phyloP scores from a whole-genome alignment of 208 protist genomes.

The Borovskyia barvae region DNA sequence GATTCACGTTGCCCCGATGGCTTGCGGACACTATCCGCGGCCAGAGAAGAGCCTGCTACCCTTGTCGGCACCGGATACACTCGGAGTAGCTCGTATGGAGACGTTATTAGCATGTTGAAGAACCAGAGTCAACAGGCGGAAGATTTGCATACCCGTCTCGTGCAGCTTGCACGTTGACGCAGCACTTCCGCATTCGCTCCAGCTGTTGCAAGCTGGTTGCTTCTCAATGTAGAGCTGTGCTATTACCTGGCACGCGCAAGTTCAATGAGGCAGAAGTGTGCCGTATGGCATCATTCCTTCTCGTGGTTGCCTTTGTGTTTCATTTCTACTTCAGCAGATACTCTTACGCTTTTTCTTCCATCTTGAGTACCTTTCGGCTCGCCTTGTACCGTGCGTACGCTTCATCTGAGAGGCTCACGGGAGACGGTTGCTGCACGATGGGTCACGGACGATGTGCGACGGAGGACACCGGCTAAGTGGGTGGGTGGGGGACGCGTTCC shows the following conservation, averaged over 20 bases:
- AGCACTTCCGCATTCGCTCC: not conserved
- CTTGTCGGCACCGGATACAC: not conserved
- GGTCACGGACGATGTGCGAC: no score
- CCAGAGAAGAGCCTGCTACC: slow-evolving; percentile 1
- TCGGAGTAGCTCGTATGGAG: slow-evolving; percentile 4
- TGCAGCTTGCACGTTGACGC: slow-evolving; percentile 42
- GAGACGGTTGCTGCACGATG: no score
- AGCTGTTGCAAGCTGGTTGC: not conserved
- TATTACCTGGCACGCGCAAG: not conserved
- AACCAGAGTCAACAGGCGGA: slow-evolving; percentile 67
- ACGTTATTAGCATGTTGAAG: slow-evolving; percentile 62
- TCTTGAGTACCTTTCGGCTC: not conserved
- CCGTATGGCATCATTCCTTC: not conserved
- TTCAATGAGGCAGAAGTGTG: not conserved
- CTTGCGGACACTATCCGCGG: not conserved
- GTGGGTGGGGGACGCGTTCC: no score
- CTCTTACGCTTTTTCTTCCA: not conserved
- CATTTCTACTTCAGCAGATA: not conserved
- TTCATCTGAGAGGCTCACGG: no score
- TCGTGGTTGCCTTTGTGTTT: slow-evolving; percentile 9
- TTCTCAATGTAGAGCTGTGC: not conserved
- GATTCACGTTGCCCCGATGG: not conserved
- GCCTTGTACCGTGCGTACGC: no score
- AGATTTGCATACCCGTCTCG: slow-evolving; percentile 53
- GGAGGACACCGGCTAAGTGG: no score